Conservation (phyloP, 2,329 filamentous ascomycete species). For the Pyrenophora graminea region DNA sequence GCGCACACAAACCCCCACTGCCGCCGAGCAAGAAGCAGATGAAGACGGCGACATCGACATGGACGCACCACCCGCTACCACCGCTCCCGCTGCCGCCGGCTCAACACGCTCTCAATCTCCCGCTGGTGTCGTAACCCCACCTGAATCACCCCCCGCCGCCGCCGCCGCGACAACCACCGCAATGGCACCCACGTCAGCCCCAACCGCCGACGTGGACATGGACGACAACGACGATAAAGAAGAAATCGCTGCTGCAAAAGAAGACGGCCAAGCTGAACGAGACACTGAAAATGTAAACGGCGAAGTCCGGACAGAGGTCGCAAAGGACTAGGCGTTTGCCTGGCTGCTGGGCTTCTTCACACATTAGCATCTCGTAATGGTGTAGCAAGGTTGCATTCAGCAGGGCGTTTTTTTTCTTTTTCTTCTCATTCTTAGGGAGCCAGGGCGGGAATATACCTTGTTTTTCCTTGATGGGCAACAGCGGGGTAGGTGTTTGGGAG, state of each 20-base stretch:
- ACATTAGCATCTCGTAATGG: no score
- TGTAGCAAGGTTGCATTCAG: conserved; percentile 6
- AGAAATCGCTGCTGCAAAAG: conserved; percentile 25
- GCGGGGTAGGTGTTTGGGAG: conserved; percentile 20
- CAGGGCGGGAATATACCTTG: no score
- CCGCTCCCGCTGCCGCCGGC: conserved; percentile 16
- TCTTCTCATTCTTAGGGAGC: no score
- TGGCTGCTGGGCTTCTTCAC: no score
- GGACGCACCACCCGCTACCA: conserved; percentile 31
- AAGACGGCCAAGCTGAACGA: conserved; percentile 33
- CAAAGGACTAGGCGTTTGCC: conserved; percentile 24
- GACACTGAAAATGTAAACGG: conserved; percentile 38
- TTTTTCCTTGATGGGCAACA: conserved; percentile 8
- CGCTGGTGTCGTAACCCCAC: conserved; percentile 41
- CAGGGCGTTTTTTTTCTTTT: not conserved
- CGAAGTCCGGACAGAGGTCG: conserved; percentile 36
- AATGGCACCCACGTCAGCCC: conserved; percentile 22
- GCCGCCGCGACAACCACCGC: conserved; percentile 9
- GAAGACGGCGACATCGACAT: conserved; percentile 46
- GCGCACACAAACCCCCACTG: conserved; percentile 35
- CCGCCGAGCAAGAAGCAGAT: conserved; percentile 29
- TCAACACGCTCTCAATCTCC: conserved; percentile 35
- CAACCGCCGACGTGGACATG: conserved; percentile 40
- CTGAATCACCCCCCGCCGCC: conserved; percentile 38
- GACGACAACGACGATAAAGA: conserved; percentile 27